A percentile compares a stretch with the other conserved stretches of the same genome.
Evolutionary conservation across 768 basidiomycete species (phyloP).

Genomic region (Mycena indigotica): DNA sequence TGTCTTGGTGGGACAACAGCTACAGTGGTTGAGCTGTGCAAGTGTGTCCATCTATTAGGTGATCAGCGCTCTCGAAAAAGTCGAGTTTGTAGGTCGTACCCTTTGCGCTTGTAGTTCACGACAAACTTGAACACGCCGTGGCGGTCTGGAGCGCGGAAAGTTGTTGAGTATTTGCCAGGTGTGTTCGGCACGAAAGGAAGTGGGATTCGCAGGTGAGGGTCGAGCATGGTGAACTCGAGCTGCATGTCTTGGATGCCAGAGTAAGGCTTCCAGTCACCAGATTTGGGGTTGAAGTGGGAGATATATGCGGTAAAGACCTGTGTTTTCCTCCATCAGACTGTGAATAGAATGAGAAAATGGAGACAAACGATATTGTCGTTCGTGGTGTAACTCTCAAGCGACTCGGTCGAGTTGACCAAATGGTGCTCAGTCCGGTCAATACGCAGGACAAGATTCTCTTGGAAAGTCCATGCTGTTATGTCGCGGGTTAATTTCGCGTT

Average conservation of each 20-base stretch:
- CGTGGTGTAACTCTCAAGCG: constrained; percentile 78
- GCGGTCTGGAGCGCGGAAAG: constrained; percentile 89
- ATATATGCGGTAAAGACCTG: constrained; percentile 78
- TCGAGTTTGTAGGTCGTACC: constrained; percentile 47
- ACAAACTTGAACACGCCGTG: constrained; percentile 99
- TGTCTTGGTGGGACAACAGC: constrained; percentile 92
- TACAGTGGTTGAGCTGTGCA: constrained; percentile 74
- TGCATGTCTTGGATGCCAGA: constrained; percentile 79
- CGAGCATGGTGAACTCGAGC: constrained; percentile 97
- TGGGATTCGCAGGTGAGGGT: constrained; percentile 89
- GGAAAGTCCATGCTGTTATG: constrained; percentile 88
- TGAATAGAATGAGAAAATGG: not conserved
- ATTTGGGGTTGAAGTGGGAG: constrained; percentile 63
- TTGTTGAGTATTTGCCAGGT: constrained; percentile 74
- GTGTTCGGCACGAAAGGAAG: constrained; percentile 58
- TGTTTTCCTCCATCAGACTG: constrained; percentile 6
- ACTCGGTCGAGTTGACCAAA: constrained; percentile 59
- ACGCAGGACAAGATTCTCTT: constrained; percentile 78
- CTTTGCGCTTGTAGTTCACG: constrained; percentile 87
- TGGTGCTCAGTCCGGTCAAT: constrained; percentile 78
- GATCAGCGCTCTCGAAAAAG: constrained; percentile 1
- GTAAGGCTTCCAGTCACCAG: constrained; percentile 69
- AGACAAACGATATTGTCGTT: constrained; percentile 78
- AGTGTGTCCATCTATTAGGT: constrained; percentile 62
- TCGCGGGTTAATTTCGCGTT: constrained; percentile 78